Conservation (phyloP, 2,329 filamentous ascomycete species). For the Grosmannia penicillata region DNA sequence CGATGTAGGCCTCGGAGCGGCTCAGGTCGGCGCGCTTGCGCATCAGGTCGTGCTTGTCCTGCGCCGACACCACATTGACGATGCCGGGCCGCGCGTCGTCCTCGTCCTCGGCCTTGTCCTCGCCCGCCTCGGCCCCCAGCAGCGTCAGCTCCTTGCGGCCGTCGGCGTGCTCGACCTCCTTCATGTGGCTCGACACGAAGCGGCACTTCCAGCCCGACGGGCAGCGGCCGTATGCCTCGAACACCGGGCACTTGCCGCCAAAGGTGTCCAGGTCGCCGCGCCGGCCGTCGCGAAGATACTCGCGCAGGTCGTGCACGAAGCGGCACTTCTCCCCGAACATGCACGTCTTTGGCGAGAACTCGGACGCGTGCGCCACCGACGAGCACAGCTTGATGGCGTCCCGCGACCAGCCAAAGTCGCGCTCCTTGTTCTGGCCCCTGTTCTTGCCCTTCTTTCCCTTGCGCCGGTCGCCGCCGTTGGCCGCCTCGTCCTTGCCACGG, state of each 20-base stretch:
- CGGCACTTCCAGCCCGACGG: slow-evolving; percentile 87
- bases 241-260: slow-evolving; percentile 68
- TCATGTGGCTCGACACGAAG: slow-evolving; percentile 75
- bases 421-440: slow-evolving; percentile 68
- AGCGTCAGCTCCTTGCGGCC: slow-evolving; percentile 72
- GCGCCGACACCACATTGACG: slow-evolving; percentile 57
- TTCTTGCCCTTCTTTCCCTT: slow-evolving; percentile 35
- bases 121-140: slow-evolving; percentile 23
- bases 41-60: slow-evolving; percentile 59
- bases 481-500: slow-evolving; percentile 15
- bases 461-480: slow-evolving; percentile 12
- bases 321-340: slow-evolving; percentile 68
- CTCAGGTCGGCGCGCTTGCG: slow-evolving; percentile 57
- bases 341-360: slow-evolving; percentile 72
- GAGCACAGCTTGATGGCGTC: slow-evolving; percentile 69
- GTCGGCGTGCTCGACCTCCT: slow-evolving; percentile 63
- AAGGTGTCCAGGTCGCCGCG: slow-evolving; percentile 66
- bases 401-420: slow-evolving; percentile 64
- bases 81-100: slow-evolving; percentile 47
- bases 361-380: slow-evolving; percentile 53
- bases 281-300: slow-evolving; percentile 71
- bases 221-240: slow-evolving; percentile 61
- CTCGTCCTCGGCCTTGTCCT: slow-evolving; percentile 17
- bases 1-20: slow-evolving; percentile 59
- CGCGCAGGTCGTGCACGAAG: slow-evolving; percentile 68